These are phyloP conservation scores for Myxozyma nipponensis DNA, from an alignment of 805 yeast species.

Conservation along the genomic window DNA sequence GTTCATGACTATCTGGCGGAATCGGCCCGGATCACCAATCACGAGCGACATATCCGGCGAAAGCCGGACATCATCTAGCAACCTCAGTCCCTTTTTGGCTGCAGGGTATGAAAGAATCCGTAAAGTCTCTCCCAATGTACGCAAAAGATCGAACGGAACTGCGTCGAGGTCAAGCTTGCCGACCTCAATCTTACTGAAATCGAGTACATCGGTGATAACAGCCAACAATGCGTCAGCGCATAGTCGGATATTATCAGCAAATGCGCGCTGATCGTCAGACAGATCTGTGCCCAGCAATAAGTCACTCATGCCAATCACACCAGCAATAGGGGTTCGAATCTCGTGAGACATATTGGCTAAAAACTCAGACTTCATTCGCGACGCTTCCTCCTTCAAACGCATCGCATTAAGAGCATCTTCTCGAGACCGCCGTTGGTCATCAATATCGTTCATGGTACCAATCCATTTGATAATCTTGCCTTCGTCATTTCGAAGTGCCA, in stretches of 20 bases:
- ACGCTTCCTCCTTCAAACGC: conserved; percentile 26
- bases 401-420: conserved; percentile 28
- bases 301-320: conserved; percentile 47
- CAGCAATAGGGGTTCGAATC: conserved; percentile 54
- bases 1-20: conserved; percentile 51
- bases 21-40: conserved; percentile 49
- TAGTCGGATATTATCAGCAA: conserved; percentile 50
- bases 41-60: conserved; percentile 37
- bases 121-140: conserved; percentile 45
- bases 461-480: conserved; percentile 27
- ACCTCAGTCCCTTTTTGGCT: conserved; percentile 43
- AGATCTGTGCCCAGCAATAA: conserved; percentile 49
- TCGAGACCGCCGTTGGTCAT: conserved; percentile 29
- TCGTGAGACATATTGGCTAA: conserved; percentile 56
- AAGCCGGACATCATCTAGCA: conserved; percentile 45
- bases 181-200: conserved; percentile 54
- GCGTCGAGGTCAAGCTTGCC: conserved; percentile 48
- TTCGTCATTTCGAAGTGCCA: conserved; percentile 20
- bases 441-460: conserved; percentile 27
- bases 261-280: conserved; percentile 45
- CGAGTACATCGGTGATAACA: conserved; percentile 53
- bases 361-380: conserved; percentile 46
- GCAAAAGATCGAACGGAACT: conserved; percentile 46
- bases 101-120: conserved; percentile 50
- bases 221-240: conserved; percentile 51